These are phyloP conservation scores for Geoglossum cookeanum DNA, from an alignment of 2,329 filamentous ascomycete species.

Conservation along the genomic window DNA sequence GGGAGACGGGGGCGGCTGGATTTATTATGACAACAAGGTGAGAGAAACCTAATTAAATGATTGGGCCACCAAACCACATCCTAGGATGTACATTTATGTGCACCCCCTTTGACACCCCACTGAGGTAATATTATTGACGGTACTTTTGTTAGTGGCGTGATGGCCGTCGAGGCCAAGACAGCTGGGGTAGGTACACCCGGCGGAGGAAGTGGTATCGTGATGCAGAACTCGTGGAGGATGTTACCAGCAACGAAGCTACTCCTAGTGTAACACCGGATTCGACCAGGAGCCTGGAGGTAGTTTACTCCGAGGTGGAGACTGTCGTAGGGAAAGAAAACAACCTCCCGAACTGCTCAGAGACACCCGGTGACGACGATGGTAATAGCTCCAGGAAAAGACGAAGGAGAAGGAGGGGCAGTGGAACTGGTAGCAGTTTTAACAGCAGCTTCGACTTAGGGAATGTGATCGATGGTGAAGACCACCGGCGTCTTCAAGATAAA, in stretches of 20 bases:
- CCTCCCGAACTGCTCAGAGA: conserved; percentile 14
- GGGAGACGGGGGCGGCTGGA: conserved; percentile 60
- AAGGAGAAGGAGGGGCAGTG: conserved; percentile 28
- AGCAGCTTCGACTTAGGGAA: conserved; percentile 12
- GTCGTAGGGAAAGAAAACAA: conserved; percentile 6
- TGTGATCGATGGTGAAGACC: conserved; percentile 9
- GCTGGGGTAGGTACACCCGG: conserved; percentile 87
- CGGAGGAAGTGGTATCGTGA: conserved; percentile 92
- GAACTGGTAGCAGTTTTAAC: background rate
- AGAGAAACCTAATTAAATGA: conserved; percentile 9
- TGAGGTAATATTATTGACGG: background rate
- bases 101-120: background rate
- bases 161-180: conserved; percentile 65
- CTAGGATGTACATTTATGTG: background rate
- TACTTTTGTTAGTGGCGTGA: conserved; percentile 53
- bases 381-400: conserved; percentile 10
- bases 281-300: conserved; percentile 20
- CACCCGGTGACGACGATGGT: conserved; percentile 12
- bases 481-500: background rate
- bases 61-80: background rate
- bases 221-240: conserved; percentile 73
- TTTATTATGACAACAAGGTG: conserved; percentile 96
- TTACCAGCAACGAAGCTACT: conserved; percentile 15
- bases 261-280: conserved; percentile 22
- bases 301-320: background rate